phyloP scores from a whole-genome alignment of 805 yeast species.

The Naumovozyma baii region DNA sequence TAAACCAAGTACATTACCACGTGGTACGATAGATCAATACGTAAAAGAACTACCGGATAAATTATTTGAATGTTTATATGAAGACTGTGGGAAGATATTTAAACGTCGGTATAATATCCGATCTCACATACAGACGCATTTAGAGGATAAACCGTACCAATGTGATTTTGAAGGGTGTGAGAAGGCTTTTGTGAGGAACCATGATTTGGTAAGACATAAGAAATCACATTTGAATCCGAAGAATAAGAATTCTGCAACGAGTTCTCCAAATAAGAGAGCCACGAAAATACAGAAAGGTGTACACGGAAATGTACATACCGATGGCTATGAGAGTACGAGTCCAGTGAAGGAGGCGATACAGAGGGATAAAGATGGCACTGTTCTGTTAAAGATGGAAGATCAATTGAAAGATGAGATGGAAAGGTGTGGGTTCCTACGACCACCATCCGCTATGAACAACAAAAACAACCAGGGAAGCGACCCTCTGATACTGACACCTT shows the following conservation, averaged over 20 bases:
- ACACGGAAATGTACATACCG: conserved; percentile 31
- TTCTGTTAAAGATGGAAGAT: conserved; percentile 16
- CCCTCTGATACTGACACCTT: conserved; percentile 9
- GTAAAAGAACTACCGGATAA: conserved; percentile 75
- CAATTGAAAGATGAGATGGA: conserved; percentile 14
- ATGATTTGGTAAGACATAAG: conserved; percentile 82
- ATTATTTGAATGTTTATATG: conserved; percentile 62
- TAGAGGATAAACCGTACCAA: conserved; percentile 84
- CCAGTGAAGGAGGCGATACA: conserved; percentile 16
- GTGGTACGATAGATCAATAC: conserved; percentile 79
- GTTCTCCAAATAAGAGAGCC: conserved; percentile 62
- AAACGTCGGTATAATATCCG: conserved; percentile 84
- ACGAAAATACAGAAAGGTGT: conserved; percentile 46
- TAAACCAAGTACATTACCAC: conserved; percentile 45
- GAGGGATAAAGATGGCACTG: conserved; percentile 12
- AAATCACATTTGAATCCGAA: conserved; percentile 77
- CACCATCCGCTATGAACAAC: conserved; percentile 4
- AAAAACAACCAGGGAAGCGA: conserved; percentile 1
- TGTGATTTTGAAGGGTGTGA: conserved; percentile 60
- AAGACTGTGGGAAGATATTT: conserved; percentile 73
- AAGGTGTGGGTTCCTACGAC: conserved; percentile 14
- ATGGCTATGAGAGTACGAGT: conserved; percentile 5
- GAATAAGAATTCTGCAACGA: conserved; percentile 8
- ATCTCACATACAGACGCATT: conserved; percentile 92
- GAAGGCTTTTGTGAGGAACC: conserved; percentile 88